Evolutionary conservation across 208 protist genomes (phyloP).

Genomic region (Crithidia sp.): DNA sequence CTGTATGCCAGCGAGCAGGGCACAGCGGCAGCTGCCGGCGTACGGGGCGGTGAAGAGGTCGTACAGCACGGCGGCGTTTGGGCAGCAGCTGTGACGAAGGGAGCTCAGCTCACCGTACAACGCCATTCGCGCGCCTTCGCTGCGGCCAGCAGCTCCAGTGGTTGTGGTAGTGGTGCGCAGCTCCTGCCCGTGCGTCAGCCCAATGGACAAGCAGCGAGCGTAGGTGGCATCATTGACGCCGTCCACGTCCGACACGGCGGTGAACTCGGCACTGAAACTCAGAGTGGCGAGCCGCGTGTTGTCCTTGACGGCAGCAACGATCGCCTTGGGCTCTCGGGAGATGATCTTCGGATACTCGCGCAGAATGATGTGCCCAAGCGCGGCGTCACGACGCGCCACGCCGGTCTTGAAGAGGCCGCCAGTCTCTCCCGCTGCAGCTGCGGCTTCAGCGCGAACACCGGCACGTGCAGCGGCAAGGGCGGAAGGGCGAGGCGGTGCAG

Average conservation of each 20-base stretch:
- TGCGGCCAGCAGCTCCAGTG: background rate
- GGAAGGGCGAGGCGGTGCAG: background rate
- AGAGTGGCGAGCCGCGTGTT: conserved; percentile 21
- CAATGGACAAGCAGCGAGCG: conserved; percentile 43
- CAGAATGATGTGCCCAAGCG: conserved; percentile 39
- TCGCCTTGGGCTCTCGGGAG: conserved; percentile 21
- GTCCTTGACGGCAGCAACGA: conserved; percentile 35
- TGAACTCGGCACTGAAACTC: conserved; percentile 33
- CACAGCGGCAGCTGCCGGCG: conserved; percentile 47
- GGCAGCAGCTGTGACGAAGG: conserved; percentile 62
- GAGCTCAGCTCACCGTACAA: conserved; percentile 45
- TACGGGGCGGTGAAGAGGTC: conserved; percentile 43
- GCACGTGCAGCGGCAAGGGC: background rate
- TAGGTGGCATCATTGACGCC: conserved; percentile 41
- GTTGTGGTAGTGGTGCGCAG: conserved; percentile 1
- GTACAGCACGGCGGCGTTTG: conserved; percentile 46
- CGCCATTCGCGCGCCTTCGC: conserved; percentile 31
- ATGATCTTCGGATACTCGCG: conserved; percentile 54
- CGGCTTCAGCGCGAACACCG: background rate
- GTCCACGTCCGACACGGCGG: conserved; percentile 32
- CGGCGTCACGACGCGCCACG: conserved; percentile 34
- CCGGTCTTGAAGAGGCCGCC: conserved; percentile 11
- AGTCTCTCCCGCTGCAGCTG: background rate
- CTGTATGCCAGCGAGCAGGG: conserved; percentile 30
- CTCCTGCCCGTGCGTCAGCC: conserved; percentile 35